phyloP scores from a whole-genome alignment of 2,329 filamentous ascomycete species.

The Colletotrichum orbiculare region DNA sequence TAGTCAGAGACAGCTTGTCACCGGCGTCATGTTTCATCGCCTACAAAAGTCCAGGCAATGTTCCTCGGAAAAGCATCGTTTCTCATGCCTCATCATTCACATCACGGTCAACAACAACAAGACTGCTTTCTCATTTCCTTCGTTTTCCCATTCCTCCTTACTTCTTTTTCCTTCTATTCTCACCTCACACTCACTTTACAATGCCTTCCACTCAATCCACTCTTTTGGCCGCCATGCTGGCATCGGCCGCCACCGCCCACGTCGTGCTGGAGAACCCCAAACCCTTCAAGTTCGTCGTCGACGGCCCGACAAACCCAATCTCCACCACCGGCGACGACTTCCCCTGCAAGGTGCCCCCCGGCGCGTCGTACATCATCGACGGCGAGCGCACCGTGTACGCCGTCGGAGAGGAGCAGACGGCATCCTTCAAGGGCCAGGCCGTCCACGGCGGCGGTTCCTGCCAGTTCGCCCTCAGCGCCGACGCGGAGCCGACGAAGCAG shows the following conservation, averaged over 20 bases:
- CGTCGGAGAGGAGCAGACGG: slow-evolving; percentile 21
- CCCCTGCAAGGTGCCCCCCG: slow-evolving; percentile 24
- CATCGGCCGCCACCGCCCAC: slow-evolving; percentile 14
- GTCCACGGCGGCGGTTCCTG: slow-evolving; percentile 31
- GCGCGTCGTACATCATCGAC: slow-evolving; percentile 20
- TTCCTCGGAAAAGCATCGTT: not conserved
- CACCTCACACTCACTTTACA: not conserved
- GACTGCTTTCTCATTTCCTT: not conserved
- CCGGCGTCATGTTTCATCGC: no score
- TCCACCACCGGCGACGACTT: slow-evolving; percentile 28
- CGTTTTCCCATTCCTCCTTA: not conserved
- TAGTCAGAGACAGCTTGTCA: no score
- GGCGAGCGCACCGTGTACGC: slow-evolving; percentile 23
- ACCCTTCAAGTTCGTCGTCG: slow-evolving; percentile 28
- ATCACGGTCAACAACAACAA: not conserved
- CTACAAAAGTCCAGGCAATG: slow-evolving; percentile 3
- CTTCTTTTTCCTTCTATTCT: not conserved
- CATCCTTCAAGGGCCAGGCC: slow-evolving; percentile 28
- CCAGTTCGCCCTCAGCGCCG: slow-evolving; percentile 25
- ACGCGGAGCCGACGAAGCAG: slow-evolving; percentile 20
- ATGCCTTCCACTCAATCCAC: not conserved
- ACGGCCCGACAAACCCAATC: slow-evolving; percentile 27
- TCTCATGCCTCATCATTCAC: not conserved
- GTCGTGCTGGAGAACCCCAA: slow-evolving; percentile 31
- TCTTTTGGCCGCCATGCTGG: slow-evolving; percentile 11